Base-by-base conservation (phyloP, 2,329 filamentous ascomycete species). In the Pyricularia pennisetigena region DNA sequence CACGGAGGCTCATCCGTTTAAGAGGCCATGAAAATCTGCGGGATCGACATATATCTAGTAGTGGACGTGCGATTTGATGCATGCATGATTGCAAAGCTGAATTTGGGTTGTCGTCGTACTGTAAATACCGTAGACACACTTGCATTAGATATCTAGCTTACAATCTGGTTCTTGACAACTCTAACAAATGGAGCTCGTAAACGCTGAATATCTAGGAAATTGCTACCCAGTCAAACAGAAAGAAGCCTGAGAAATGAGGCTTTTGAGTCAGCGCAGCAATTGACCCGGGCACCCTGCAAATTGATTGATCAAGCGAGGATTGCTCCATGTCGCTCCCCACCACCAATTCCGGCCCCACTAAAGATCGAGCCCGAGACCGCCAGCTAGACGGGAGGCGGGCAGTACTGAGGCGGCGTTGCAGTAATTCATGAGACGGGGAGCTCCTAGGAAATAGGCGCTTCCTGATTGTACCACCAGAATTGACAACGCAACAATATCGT, bases 1-100 rank as follows among this genome's bases (percentile, higher is more conserved):
- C 72, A 86, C 84, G 1, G 84, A 86, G 76, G 84, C 83, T 24
- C 84, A 86, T 72, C 83, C 84, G 61, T 73, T 85, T 57, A 75
- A 76, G 68, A 76, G 81, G 28, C 71, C 74, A 29, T 71, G 23
- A 12, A 23, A 12, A 23, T 20, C 12, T 49, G 16, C 35, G 30
- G 64, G 14, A 49, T 26, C 35, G 23, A 65, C 63, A 65, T 65
- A 35, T 23, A 35, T 12, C 14, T 28, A 65, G 9, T 28, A 14
- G 29, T n/a, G 29, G 35, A 41, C 14, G 10, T 10, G 35, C 14
- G 41, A 7, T 35, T 28, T 16, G 61, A 29, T 28, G 12, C 16
- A n/a, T 35, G 61, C 61, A 64, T 23, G n/a, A 30, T 30, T 30
- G 29, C 29, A 30, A 8, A 30, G 6, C 29, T 30, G 9, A 30